Percentiles rank a stretch among this genome's conserved stretches.
phyloP scores from a whole-genome alignment of 306 rosid species.

The Trifolium dubium region DNA sequence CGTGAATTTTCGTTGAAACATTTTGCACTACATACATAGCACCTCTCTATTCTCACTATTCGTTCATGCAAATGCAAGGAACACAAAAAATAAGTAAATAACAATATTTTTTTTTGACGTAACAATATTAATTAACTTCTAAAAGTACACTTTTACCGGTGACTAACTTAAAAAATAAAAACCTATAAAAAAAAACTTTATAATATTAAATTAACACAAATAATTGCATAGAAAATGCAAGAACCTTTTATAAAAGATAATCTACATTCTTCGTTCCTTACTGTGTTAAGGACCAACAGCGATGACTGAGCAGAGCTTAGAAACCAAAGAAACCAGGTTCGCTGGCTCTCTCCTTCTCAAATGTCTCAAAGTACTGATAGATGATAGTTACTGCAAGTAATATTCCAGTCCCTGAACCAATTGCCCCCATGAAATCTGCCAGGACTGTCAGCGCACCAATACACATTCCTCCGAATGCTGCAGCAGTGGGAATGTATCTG shows the following conservation, averaged over 20 bases:
- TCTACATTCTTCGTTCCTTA: conserved; percentile 38
- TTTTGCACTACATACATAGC: no score
- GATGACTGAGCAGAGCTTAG: conserved; percentile 39
- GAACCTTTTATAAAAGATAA: conserved; percentile 42
- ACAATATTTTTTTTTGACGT: no score
- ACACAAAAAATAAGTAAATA: not conserved
- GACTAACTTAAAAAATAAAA: no score
- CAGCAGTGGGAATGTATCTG: conserved; percentile 92
- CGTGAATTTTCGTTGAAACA: no score
- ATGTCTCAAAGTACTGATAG: conserved; percentile 90
- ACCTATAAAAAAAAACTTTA: no score
- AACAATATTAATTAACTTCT: not conserved
- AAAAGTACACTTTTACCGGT: not conserved
- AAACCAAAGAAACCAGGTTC: conserved; percentile 94
- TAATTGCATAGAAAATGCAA: conserved; percentile 19
- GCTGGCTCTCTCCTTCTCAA: conserved; percentile 87
- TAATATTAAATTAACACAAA: conserved; percentile 27
- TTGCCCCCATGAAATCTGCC: conserved; percentile 97
- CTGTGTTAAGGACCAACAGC: conserved; percentile 50
- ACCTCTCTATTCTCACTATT: no score
- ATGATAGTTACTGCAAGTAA: conserved; percentile 94
- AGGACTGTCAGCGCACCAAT: conserved; percentile 89
- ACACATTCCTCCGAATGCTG: conserved; percentile 92
- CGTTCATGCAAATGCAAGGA: no score
- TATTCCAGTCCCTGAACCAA: conserved; percentile 91